These are phyloP conservation scores for Candida michaelii DNA, from an alignment of 805 yeast species.

Conservation along the genomic window DNA sequence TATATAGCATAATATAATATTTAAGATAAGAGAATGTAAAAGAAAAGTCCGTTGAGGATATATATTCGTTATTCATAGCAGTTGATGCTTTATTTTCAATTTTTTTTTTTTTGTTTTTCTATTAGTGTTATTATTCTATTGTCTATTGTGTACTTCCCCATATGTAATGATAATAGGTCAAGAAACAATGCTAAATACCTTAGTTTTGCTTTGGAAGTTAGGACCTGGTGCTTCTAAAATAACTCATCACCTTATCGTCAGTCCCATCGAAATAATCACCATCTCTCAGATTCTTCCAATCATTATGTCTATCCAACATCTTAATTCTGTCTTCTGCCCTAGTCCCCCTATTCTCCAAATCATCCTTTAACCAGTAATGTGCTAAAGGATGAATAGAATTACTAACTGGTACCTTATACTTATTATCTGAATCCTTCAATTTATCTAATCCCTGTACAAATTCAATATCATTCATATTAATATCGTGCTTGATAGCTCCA, in stretches of 20 bases:
- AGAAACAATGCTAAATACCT: too few relatives aligned
- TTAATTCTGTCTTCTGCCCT: conserved; percentile 45
- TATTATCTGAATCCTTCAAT: conserved; percentile 13
- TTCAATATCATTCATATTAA: conserved; percentile 27
- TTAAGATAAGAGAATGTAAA: not conserved
- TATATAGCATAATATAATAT: not conserved
- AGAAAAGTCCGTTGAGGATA: conserved; percentile 9
- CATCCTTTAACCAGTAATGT: conserved; percentile 60
- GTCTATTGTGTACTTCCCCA: too few relatives aligned
- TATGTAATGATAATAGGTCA: too few relatives aligned
- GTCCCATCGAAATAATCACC: conserved; percentile 45
- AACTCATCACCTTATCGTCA: conserved; percentile 43
- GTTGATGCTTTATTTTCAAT: conserved; percentile 2
- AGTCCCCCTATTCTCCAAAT: conserved; percentile 53
- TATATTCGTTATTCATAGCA: conserved; percentile 5
- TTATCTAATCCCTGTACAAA: conserved; percentile 18
- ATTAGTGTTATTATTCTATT: not conserved
- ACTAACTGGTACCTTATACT: conserved; percentile 40
- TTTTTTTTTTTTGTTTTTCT: conserved; percentile 7
- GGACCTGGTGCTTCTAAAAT: conserved; percentile 52
- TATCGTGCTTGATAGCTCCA: conserved; percentile 51
- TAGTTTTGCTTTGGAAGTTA: too few relatives aligned
- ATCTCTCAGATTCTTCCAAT: conserved; percentile 49
- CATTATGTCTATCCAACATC: conserved; percentile 49
- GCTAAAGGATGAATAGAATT: conserved; percentile 73